phyloP scores from a whole-genome alignment of 2,329 filamentous ascomycete species.

The Fusarium pininemorale region DNA sequence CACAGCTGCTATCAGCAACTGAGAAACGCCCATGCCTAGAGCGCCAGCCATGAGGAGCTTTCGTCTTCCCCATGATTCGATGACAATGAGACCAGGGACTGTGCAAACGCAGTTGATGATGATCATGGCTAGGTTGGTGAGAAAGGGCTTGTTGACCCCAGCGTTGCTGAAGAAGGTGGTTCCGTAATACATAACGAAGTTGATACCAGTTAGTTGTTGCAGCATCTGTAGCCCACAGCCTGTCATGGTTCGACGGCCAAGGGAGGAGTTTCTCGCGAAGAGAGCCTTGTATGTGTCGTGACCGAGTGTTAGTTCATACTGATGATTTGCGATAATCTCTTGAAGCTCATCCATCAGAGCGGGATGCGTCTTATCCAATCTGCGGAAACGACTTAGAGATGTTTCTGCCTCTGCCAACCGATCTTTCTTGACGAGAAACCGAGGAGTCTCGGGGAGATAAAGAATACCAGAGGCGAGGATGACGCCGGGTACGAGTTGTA shows the following conservation, averaged over 20 bases:
- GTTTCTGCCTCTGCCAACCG: constrained; percentile 70
- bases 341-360: constrained; percentile 78
- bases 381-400: constrained; percentile 75
- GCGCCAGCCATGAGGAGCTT: constrained; percentile 78
- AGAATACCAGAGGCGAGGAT: constrained; percentile 75
- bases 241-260: constrained; percentile 75
- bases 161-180: constrained; percentile 74
- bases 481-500: constrained; percentile 79
- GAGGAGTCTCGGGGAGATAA: constrained; percentile 79
- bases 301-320: constrained; percentile 75
- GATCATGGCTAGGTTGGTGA: constrained; percentile 78
- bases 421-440: constrained; percentile 78
- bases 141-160: constrained; percentile 69
- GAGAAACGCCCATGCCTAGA: constrained; percentile 75
- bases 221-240: constrained; percentile 79
- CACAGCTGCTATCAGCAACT: constrained; percentile 71
- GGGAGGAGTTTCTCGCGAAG: constrained; percentile 68
- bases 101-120: constrained; percentile 81
- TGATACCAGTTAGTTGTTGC: constrained; percentile 80
- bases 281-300: constrained; percentile 68
- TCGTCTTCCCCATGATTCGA: constrained; percentile 80
- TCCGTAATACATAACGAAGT: constrained; percentile 82
- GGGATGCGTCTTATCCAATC: constrained; percentile 77
- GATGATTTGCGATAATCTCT: constrained; percentile 78
- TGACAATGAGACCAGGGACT: constrained; percentile 76